These are phyloP conservation scores for Tetrahymena malaccensis DNA, from an alignment of 73 alveolate species.

Conservation along the genomic window DNA sequence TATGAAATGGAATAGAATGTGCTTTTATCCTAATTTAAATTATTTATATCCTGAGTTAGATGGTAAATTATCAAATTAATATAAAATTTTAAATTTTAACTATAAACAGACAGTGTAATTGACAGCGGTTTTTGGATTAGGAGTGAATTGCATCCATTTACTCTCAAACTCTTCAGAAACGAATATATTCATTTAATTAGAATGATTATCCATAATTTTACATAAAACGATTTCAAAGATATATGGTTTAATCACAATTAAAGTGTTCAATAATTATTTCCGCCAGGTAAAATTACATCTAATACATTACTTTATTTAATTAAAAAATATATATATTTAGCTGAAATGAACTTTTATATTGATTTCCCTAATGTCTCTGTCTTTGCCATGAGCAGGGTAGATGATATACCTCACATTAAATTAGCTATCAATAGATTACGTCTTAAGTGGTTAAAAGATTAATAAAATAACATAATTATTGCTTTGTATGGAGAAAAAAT, in stretches of 20 bases:
- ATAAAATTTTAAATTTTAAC: not conserved
- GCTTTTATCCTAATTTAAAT: not conserved
- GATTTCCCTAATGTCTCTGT: slow-evolving; percentile 17
- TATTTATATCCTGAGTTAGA: not conserved
- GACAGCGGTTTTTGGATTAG: slow-evolving; percentile 31
- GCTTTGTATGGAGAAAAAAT: slow-evolving; percentile 12
- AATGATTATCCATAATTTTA: slow-evolving; percentile 34
- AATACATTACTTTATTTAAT: not conserved
- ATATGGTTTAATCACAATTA: slow-evolving; percentile 8
- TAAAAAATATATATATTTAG: not conserved
- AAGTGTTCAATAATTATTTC: slow-evolving; percentile 1
- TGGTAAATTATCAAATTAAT: not conserved
- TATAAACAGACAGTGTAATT: not conserved
- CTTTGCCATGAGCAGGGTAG: slow-evolving; percentile 11
- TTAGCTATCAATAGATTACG: slow-evolving; percentile 8
- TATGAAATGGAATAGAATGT: not conserved
- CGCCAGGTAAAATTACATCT: not conserved
- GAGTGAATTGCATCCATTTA: slow-evolving; percentile 5
- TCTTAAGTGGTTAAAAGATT: slow-evolving; percentile 15
- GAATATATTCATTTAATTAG: slow-evolving; percentile 21
- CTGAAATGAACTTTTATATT: slow-evolving; percentile 24
- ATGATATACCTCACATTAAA: not conserved
- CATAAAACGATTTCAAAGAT: slow-evolving; percentile 25
- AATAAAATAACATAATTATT: not conserved
- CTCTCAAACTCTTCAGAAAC: slow-evolving; percentile 20